A percentile compares a stretch with the other conserved stretches of the same genome.
These are phyloP conservation scores for Zasmidium angulare DNA, from an alignment of 2,329 filamentous ascomycete species.

Conservation along the genomic window DNA sequence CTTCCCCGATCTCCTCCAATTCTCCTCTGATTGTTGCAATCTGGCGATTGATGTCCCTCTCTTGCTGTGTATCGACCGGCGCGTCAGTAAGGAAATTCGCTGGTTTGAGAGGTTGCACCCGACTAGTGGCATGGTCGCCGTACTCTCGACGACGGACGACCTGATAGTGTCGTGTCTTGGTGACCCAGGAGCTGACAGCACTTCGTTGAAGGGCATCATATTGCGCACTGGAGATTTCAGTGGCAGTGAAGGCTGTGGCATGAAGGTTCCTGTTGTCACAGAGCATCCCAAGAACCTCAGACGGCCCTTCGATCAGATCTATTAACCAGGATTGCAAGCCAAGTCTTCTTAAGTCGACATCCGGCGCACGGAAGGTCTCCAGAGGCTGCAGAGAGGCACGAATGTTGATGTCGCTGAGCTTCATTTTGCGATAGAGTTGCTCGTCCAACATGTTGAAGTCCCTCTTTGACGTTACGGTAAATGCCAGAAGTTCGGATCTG, in stretches of 20 bases:
- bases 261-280: constrained; percentile 73
- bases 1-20: constrained; percentile 38
- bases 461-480: constrained; percentile 72
- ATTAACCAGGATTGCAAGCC: constrained; percentile 80
- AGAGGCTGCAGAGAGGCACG: constrained; percentile 61
- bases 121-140: constrained; percentile 68
- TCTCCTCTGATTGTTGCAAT: constrained; percentile 46
- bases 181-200: constrained; percentile 67
- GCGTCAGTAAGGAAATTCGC: constrained; percentile 76
- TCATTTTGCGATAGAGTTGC: constrained; percentile 62
- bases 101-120: constrained; percentile 58
- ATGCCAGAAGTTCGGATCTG: constrained; percentile 54
- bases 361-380: constrained; percentile 54
- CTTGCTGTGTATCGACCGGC: constrained; percentile 67
- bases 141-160: constrained; percentile 77
- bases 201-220: constrained; percentile 60
- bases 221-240: constrained; percentile 60
- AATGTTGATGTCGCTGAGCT: constrained; percentile 69
- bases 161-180: constrained; percentile 62
- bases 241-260: constrained; percentile 62
- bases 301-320: constrained; percentile 77
- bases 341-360: constrained; percentile 54
- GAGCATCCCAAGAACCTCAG: constrained; percentile 82
- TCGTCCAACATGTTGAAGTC: constrained; percentile 75
- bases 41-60: constrained; percentile 58